Evolutionary conservation across 768 basidiomycete genomes (phyloP).

Genomic region (Coprinellus micaceus): DNA sequence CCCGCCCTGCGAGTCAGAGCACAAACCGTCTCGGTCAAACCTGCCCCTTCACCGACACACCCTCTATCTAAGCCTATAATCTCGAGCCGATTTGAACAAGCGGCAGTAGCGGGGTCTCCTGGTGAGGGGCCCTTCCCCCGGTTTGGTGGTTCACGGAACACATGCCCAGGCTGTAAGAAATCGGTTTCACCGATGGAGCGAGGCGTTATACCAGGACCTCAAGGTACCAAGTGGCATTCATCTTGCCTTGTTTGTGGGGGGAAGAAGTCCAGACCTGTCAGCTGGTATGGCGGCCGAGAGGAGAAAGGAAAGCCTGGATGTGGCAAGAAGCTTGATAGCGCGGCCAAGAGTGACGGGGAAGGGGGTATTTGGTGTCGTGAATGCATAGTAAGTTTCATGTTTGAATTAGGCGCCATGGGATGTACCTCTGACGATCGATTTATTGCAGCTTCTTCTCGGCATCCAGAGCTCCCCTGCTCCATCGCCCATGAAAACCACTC

Average conservation of each 20-base stretch:
- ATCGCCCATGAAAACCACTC: conserved; percentile 50
- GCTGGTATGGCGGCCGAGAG: conserved; percentile 44
- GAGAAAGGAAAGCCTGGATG: conserved; percentile 64
- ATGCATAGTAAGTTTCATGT: conserved; percentile 58
- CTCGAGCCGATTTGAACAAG: conserved; percentile 27
- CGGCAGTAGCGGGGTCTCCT: conserved; percentile 14
- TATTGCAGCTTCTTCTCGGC: conserved; percentile 51
- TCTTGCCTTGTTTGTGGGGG: conserved; percentile 80
- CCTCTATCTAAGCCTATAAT: conserved; percentile 15
- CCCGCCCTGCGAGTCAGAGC: conserved; percentile 18
- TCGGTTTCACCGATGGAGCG: conserved; percentile 79
- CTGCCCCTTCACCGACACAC: conserved; percentile 13
- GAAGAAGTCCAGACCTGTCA: conserved; percentile 39
- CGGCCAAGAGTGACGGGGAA: conserved; percentile 67
- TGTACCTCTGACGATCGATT: background rate
- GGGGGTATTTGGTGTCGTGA: conserved; percentile 82
- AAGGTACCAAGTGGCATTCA: conserved; percentile 77
- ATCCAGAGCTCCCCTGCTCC: conserved; percentile 46
- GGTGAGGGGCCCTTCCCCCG: conserved; percentile 39
- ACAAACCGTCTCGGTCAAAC: background rate
- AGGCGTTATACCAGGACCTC: conserved; percentile 82
- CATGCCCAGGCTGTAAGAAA: conserved; percentile 73
- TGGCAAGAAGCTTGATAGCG: conserved; percentile 79
- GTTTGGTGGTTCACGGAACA: conserved; percentile 50
- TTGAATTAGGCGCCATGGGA: background rate